Evolutionary conservation across 1,139 yeast species (phyloP), one percentile per base, ranked within the genome.

Genomic region (Saccharomycopsis phalli): DNA sequence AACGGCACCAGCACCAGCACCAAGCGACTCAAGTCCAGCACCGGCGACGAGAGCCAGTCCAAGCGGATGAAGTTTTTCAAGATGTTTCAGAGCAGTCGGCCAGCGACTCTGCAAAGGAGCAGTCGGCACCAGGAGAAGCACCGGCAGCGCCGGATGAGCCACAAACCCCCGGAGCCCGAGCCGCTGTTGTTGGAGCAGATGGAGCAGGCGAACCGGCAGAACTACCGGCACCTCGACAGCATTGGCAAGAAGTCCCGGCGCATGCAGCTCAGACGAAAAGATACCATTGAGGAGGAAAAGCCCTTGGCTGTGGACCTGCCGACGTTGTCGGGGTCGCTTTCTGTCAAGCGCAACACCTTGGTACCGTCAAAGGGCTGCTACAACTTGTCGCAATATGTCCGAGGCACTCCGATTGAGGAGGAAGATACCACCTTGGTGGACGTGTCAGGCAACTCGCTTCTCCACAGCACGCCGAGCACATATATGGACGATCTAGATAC

Each of bases 21-120:
- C 8, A 37, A 41, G 19, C 34, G 38, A 30, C 29, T 25, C 16
- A 40, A 40, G 25, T n/a, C 8, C n/a, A 32, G n/a, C 10, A 8
- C 21, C 22, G 23, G 27, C 17, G 22, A 30, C 18, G 41, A 34
- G 10, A 11, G 19, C 14, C 28, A 36, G 3, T 37, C 30, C 23
- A 44, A 44, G 17, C 34, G 29, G 23, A 40, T 31, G 25, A 44
- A 36, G 21, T 14, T 44, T n/a, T 41, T 41, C 31, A 40, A 25
- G 23, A 5, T 37, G 17, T 36, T 36, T 19, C 32, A 4, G 16
- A 4, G 20, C 5, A 16, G 25, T 11, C 13, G 7, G n/a, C 27
- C 22, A 14, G 20, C 29, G 29, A n/a, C 8, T 6, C 29, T 4
- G 29, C 8, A 26, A 26, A 11, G 8, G 29, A 10, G 5, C 4